Conservation (phyloP, 768 basidiomycete species). For the Cystobasidiopsis lactophilus region DNA sequence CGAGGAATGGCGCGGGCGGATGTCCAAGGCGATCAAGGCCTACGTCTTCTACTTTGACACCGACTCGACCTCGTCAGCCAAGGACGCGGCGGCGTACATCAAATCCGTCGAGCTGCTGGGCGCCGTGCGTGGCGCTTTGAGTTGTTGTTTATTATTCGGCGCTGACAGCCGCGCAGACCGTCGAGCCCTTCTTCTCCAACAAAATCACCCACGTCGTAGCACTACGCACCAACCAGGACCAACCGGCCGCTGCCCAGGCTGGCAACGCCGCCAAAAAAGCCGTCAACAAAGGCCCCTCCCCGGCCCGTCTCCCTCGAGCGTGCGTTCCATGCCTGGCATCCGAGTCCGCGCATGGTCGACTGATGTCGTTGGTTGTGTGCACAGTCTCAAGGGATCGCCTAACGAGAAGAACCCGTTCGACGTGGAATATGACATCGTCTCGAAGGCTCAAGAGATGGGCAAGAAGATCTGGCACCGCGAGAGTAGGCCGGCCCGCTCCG, state of each 20-base stretch:
- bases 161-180: constrained; percentile 31
- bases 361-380: not conserved
- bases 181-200: constrained; percentile 72
- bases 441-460: constrained; percentile 43
- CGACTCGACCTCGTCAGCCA: constrained; percentile 28
- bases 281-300: constrained; percentile 4
- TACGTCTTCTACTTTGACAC: constrained; percentile 74
- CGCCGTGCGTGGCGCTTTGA: constrained; percentile 39
- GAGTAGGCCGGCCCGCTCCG: constrained; percentile 21
- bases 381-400: not conserved
- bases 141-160: not conserved
- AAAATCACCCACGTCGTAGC: constrained; percentile 74
- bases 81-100: constrained; percentile 33
- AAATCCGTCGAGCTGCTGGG: constrained; percentile 44
- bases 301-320: not conserved
- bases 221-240: constrained; percentile 24
- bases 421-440: constrained; percentile 32
- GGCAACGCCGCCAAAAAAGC: not conserved
- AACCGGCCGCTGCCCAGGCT: not conserved
- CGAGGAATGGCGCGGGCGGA: constrained; percentile 57
- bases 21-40: constrained; percentile 56
- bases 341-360: not conserved
- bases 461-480: constrained; percentile 70
- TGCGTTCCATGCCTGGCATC: not conserved
- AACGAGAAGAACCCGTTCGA: not conserved